These are phyloP conservation scores for Aspergillus leporis DNA, from an alignment of 495 filamentous ascomycete genomes.

Conservation along the genomic window DNA sequence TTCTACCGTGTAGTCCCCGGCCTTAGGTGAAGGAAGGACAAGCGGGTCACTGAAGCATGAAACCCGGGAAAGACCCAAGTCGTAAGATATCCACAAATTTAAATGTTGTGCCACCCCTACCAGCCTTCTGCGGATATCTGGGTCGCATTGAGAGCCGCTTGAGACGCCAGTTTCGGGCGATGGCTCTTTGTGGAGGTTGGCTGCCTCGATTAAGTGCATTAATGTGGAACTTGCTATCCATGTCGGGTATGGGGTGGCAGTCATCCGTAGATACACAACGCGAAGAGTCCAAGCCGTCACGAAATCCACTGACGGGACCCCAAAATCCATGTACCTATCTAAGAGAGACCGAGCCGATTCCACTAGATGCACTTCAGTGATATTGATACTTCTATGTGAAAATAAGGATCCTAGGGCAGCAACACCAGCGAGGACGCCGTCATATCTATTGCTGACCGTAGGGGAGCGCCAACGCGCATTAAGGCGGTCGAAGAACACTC, in stretches of 20 bases:
- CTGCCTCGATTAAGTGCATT: constrained; percentile 54
- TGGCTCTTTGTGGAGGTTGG: constrained; percentile 44
- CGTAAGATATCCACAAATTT: constrained; percentile 50
- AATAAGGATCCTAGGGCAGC: constrained; percentile 46
- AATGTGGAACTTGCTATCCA: constrained; percentile 52
- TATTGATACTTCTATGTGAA: constrained; percentile 27
- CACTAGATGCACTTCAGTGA: constrained; percentile 38
- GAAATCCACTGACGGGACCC: constrained; percentile 30
- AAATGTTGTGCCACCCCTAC: constrained; percentile 46
- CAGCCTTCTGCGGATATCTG: constrained; percentile 36
- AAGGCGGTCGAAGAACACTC: constrained; percentile 29
- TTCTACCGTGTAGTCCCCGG: constrained; percentile 37
- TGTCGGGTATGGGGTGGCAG: constrained; percentile 44
- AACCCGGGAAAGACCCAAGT: constrained; percentile 50
- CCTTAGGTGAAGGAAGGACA: constrained; percentile 15
- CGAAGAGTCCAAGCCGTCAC: constrained; percentile 49
- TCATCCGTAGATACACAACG: constrained; percentile 47
- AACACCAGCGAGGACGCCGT: constrained; percentile 44
- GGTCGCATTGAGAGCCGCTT: constrained; percentile 20
- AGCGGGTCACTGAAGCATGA: constrained; percentile 32
- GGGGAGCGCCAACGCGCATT: constrained; percentile 33
- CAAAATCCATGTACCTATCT: constrained; percentile 26
- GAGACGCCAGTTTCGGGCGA: constrained; percentile 17
- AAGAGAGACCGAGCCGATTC: constrained; percentile 35
- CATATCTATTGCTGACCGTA: constrained; percentile 26